Evolutionary conservation across 2,329 filamentous ascomycete species (phyloP).

Genomic region (Zalaria sp.): DNA sequence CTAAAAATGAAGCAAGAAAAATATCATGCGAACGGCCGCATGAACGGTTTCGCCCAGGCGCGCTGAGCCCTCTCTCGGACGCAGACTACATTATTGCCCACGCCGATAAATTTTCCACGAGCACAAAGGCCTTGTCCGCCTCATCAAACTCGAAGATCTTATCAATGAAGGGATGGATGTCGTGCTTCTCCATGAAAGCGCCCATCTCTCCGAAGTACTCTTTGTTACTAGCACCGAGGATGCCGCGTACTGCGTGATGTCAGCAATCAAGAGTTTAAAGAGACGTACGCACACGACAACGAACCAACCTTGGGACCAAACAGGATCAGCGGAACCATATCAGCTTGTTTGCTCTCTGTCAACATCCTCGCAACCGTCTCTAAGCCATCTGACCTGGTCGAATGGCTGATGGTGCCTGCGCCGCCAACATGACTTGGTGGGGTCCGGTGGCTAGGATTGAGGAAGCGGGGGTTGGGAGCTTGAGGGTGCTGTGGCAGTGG

Average conservation of each 20-base stretch:
- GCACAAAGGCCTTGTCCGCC: constrained; percentile 26
- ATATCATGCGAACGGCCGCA: background rate
- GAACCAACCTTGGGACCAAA: constrained; percentile 39
- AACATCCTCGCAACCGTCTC: constrained; percentile 19
- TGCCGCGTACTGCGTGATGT: constrained; percentile 6
- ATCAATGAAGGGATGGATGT: constrained; percentile 27
- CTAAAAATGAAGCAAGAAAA: background rate
- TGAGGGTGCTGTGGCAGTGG: too few relatives aligned
- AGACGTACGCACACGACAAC: background rate
- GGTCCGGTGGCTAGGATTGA: too few relatives aligned
- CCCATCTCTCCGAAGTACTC: constrained; percentile 34
- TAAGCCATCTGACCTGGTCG: constrained; percentile 23
- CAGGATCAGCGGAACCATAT: constrained; percentile 25
- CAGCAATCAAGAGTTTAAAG: background rate
- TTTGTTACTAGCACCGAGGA: constrained; percentile 18
- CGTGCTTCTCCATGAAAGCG: constrained; percentile 25
- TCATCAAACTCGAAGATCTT: constrained; percentile 26
- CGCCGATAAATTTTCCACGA: constrained; percentile 24
- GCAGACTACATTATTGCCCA: constrained; percentile 16
- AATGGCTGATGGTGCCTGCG: constrained; percentile 27
- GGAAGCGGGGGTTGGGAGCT: too few relatives aligned
- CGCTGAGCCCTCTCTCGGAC: constrained; percentile 3
- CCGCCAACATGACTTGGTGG: constrained; percentile 35
- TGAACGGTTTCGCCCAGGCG: too few relatives aligned
- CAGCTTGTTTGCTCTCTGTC: constrained; percentile 6